Percentiles rank a stretch among this genome's conserved stretches.
Conservation (phyloP, 768 basidiomycete genomes). For the Suillus discolor region DNA sequence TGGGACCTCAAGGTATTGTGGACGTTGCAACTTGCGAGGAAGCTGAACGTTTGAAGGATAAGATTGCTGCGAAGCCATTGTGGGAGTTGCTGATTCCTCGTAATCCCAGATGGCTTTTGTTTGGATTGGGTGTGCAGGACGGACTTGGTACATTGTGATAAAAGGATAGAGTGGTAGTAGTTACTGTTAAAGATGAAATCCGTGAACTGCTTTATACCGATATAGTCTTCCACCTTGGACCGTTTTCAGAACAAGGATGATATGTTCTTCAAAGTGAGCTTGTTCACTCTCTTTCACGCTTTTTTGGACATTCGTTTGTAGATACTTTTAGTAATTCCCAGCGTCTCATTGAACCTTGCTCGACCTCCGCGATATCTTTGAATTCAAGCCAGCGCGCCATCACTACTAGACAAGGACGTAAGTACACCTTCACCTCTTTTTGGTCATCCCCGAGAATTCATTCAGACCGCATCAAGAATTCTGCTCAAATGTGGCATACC, state of each 20-base stretch:
- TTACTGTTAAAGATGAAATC: constrained; percentile 13
- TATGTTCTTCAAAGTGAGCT: constrained; percentile 26
- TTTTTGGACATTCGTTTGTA: constrained; percentile 40
- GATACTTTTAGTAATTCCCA: constrained; percentile 30
- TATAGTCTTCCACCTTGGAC: not conserved
- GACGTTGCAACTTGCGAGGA: constrained; percentile 70
- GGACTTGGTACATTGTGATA: constrained; percentile 33
- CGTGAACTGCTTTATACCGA: constrained; percentile 31
- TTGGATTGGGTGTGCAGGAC: constrained; percentile 37
- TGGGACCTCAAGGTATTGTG: constrained; percentile 58
- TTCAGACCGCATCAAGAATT: constrained; percentile 16
- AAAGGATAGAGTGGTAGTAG: too few species aligned
- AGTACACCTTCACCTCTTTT: constrained; percentile 19
- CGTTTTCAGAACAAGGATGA: constrained; percentile 37
- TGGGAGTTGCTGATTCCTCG: constrained; percentile 29
- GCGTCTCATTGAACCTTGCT: constrained; percentile 7
- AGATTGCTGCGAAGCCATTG: constrained; percentile 31
- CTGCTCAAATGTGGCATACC: constrained; percentile 19
- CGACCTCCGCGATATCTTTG: constrained; percentile 16
- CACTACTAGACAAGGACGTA: constrained; percentile 27
- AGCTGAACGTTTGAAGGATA: constrained; percentile 54
- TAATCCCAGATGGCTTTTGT: constrained; percentile 40
- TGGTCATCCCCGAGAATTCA: constrained; percentile 4
- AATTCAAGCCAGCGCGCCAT: constrained; percentile 8
- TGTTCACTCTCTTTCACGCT: constrained; percentile 25